These are phyloP conservation scores for Paspalum notatum DNA, from an alignment of 176 grass and related monocot species.

Conservation along the genomic window DNA sequence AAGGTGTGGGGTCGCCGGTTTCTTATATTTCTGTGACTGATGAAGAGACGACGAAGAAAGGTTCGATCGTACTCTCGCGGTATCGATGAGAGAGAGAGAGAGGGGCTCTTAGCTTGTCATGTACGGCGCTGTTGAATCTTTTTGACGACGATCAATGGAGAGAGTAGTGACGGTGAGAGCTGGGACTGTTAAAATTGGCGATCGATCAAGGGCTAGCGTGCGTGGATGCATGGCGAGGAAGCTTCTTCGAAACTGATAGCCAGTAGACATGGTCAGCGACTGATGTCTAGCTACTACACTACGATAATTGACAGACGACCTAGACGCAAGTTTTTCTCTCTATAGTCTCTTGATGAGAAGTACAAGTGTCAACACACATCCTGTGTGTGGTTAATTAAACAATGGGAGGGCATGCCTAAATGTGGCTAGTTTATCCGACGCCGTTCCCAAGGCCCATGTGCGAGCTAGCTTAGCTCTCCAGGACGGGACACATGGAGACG, in stretches of 20 bases:
- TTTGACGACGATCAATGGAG: not conserved
- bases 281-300: not conserved
- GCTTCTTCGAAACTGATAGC: not conserved
- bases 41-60: not conserved
- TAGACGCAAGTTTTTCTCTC: not conserved
- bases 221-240: not conserved
- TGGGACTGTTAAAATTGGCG: no score
- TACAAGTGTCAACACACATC: not conserved
- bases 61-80: not conserved
- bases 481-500: not conserved
- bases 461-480: not conserved
- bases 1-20: not conserved
- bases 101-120: not conserved
- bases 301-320: not conserved
- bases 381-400: not conserved
- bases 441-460: constrained; percentile 40
- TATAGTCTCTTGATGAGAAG: not conserved
- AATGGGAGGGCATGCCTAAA: constrained; percentile 25
- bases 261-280: not conserved
- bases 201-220: not conserved
- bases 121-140: not conserved
- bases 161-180: not conserved
- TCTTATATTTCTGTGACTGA: not conserved
- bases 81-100: not conserved
- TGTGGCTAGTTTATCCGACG: not conserved